Evolutionary conservation across 208 protist genomes (phyloP), one percentile per base, ranked within the genome.

Genomic region (Acanthamoeba triangularis): DNA sequence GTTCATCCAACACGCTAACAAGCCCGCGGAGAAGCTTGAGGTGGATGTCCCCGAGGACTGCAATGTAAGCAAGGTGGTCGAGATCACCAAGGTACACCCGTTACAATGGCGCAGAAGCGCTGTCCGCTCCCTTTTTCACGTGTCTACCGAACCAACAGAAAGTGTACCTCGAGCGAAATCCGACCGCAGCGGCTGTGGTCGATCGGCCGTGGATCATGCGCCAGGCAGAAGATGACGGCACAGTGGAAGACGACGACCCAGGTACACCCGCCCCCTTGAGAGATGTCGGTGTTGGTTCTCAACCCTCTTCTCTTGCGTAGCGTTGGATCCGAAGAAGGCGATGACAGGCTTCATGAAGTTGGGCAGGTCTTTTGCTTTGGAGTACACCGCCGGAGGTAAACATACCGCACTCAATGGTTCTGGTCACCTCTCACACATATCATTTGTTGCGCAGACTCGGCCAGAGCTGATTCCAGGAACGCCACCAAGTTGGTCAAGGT

Each of bases 401-500:
- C 33, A 85, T 1, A 2, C 20, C 14, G 28, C 47, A 11, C 3
- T 47, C 20, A 56, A 13, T 23, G 10, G 10, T 52, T 16, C 25
- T n/a, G 23, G 20, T 30, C 18, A 20, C 37, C 4, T 52, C 10
- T 47, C 30, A 35, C 10, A 4, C 11, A 87, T 49, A 33, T 88
- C 11, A n/a, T 10, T 4, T 16, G 5, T 13, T 41, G 20, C 44
- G 1, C 30, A 92, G 54, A 47, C n/a, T 10, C 85, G 1, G 7
- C 23, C 44, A 37, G 54, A 20, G 37, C 30, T 2, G 85, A 65
- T 1, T 92, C 85, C 16, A 11, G 82, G 23, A 35, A 2, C 52
- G 18, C 6, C 2, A 47, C 85, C 85, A 92, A 72, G 30, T 20
- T 92, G 14, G 85, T 72, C 28, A 92, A 72, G 41, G 54, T 92